Conservation (phyloP, 2,329 filamentous ascomycete genomes). For the Penicillium sp. region DNA sequence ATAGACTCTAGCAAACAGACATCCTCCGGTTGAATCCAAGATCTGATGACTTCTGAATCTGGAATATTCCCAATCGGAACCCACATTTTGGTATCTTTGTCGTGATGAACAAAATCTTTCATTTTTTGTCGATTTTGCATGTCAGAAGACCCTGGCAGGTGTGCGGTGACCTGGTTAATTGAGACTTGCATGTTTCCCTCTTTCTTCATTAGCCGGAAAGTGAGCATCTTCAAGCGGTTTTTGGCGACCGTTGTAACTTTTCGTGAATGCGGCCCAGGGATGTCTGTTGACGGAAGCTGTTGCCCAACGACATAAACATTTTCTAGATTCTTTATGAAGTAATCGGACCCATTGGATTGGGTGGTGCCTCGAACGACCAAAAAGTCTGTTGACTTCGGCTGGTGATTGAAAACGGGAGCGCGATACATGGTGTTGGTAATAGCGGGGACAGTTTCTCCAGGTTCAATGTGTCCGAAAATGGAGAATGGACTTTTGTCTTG, state of each 20-base stretch:
- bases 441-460: slow-evolving; percentile 84
- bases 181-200: slow-evolving; percentile 66
- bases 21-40: slow-evolving; percentile 92
- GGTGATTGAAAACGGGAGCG: slow-evolving; percentile 87
- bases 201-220: slow-evolving; percentile 80
- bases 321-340: slow-evolving; percentile 84
- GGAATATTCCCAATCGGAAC: slow-evolving; percentile 72
- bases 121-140: slow-evolving; percentile 95
- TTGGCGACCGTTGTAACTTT: slow-evolving; percentile 97
- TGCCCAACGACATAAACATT: slow-evolving; percentile 90
- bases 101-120: slow-evolving; percentile 91
- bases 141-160: slow-evolving; percentile 89
- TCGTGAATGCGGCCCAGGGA: slow-evolving; percentile 87
- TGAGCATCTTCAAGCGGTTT: slow-evolving; percentile 93
- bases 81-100: slow-evolving; percentile 86
- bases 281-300: slow-evolving; percentile 84
- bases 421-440: slow-evolving; percentile 95
- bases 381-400: slow-evolving; percentile 75
- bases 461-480: slow-evolving; percentile 87
- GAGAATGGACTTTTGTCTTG: slow-evolving; percentile 96
- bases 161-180: slow-evolving; percentile 81
- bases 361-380: slow-evolving; percentile 79
- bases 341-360: slow-evolving; percentile 69
- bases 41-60: slow-evolving; percentile 74
- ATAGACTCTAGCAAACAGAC: slow-evolving; percentile 93